phyloP scores from a whole-genome alignment of 345 rosid genomes.

The Crucihimalaya himalaica region DNA sequence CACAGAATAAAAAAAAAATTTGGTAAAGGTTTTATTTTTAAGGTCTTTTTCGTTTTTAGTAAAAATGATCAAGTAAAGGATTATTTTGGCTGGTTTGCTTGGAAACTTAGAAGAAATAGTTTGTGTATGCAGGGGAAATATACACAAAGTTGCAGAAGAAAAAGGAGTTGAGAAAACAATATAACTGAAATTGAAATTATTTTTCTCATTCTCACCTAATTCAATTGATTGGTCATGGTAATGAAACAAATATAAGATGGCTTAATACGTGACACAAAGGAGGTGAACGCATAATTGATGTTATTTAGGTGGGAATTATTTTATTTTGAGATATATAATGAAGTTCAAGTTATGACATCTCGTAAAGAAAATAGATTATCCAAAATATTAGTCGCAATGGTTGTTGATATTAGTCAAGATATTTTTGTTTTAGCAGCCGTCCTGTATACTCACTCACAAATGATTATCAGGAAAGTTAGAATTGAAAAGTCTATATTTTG shows the following conservation, averaged over 20 bases:
- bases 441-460: neutral
- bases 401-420: slow-evolving; percentile 13
- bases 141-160: neutral
- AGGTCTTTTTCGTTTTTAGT: no score
- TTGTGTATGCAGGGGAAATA: neutral
- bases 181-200: neutral
- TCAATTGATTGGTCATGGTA: neutral
- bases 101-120: neutral
- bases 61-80: neutral
- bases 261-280: neutral
- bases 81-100: neutral
- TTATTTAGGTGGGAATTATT: slow-evolving; percentile 4
- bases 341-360: neutral
- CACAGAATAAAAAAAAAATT: no score
- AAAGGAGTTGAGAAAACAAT: neutral
- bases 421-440: neutral
- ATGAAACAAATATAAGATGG: neutral
- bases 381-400: slow-evolving; percentile 1
- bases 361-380: neutral
- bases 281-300: neutral
- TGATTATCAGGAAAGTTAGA: neutral
- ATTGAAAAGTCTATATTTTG: neutral
- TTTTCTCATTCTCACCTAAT: neutral
- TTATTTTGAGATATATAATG: neutral
- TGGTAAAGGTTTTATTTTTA: neutral